phyloP scores from a whole-genome alignment of 768 basidiomycete species.

The Tricholoma furcatifolium region DNA sequence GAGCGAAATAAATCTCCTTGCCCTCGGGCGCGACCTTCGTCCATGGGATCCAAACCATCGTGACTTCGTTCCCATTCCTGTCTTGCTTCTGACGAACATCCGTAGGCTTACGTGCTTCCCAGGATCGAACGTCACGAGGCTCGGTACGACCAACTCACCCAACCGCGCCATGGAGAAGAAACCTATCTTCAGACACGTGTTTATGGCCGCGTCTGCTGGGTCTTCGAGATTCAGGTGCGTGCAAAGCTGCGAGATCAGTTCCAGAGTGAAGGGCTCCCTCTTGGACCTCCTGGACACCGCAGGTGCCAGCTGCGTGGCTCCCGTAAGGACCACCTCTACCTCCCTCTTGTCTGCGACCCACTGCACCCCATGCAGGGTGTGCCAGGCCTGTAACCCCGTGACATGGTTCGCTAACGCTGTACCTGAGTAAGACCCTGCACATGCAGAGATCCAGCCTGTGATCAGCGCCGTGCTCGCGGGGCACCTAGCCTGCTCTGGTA shows the following conservation, averaged over 20 bases:
- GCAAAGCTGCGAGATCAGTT: too few relatives aligned
- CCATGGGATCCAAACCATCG: constrained; percentile 11
- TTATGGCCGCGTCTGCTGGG: background rate
- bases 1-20: constrained; percentile 18
- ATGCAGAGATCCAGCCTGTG: too few relatives aligned
- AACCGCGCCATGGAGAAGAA: background rate
- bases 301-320: too few relatives aligned
- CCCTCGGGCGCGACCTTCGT: constrained; percentile 15
- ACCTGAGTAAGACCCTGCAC: too few relatives aligned
- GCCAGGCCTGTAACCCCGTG: constrained; percentile 44
- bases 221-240: background rate
- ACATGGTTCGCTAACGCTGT: too few relatives aligned
- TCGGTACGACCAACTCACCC: background rate
- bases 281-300: too few relatives aligned
- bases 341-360: constrained; percentile 18
- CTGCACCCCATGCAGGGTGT: constrained; percentile 17
- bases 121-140: background rate
- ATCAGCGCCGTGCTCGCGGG: too few relatives aligned
- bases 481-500: too few relatives aligned
- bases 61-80: constrained; percentile 4
- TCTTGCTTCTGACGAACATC: background rate
- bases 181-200: background rate
- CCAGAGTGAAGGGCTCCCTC: too few relatives aligned
- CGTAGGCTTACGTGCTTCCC: background rate
- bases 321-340: constrained; percentile 7